Evolutionary conservation across 164 flowering plant genomes (phyloP).

Genomic region (Magnolia sinica): DNA sequence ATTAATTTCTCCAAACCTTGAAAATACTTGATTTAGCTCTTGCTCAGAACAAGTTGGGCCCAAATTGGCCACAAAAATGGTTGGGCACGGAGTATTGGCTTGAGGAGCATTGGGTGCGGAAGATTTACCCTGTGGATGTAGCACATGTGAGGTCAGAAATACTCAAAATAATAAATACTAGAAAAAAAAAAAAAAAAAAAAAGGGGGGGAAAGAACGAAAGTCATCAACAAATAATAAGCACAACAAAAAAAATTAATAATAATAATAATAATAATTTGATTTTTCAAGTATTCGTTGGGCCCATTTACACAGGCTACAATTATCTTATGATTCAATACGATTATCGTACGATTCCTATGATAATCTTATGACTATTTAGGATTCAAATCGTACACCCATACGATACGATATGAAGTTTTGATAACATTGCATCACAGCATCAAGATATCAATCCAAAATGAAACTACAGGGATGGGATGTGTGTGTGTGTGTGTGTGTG

Average conservation of each 20-base stretch:
- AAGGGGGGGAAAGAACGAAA: background rate
- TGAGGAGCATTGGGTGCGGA: slow-evolving; percentile 29
- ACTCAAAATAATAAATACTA: background rate
- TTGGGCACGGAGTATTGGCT: slow-evolving; percentile 67
- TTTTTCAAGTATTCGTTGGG: too few species aligned
- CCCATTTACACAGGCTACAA: too few species aligned
- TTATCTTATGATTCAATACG: too few species aligned
- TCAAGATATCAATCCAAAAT: background rate
- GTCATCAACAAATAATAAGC: background rate
- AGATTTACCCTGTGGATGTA: slow-evolving; percentile 27
- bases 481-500: too few species aligned
- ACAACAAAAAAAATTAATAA: too few species aligned
- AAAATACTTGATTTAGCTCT: slow-evolving; percentile 75
- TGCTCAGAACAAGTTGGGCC: slow-evolving; percentile 81
- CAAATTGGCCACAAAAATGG: slow-evolving; percentile 90
- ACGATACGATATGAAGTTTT: too few species aligned
- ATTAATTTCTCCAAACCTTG: slow-evolving; percentile 47
- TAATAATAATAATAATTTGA: too few species aligned
- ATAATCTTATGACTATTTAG: too few species aligned
- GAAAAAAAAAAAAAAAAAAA: background rate
- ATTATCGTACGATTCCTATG: too few species aligned
- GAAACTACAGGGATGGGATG: background rate
- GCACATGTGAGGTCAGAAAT: background rate
- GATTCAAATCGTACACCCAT: too few species aligned
- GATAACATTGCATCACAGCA: too few species aligned